Conservation (phyloP, 2,329 filamentous ascomycete genomes). For the Myriosclerotinia duriaeana region DNA sequence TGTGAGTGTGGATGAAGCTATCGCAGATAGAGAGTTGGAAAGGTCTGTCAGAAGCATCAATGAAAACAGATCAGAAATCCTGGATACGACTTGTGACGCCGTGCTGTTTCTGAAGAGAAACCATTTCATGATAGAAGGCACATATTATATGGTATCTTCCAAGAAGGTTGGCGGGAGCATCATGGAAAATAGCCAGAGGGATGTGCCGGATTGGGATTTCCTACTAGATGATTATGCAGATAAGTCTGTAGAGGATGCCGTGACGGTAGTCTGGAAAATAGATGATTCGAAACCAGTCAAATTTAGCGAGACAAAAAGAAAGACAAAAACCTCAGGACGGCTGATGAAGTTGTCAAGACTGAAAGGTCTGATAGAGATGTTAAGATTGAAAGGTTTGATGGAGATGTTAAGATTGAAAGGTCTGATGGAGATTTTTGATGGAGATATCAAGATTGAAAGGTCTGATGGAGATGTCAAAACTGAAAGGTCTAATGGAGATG, state of each 20-base stretch:
- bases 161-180: background rate
- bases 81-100: background rate
- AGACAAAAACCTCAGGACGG: too few relatives aligned
- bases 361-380: too few relatives aligned
- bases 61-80: background rate
- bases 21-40: background rate
- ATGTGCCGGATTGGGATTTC: background rate
- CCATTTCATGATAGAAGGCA: background rate
- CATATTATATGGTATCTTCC: background rate
- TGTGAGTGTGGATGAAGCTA: background rate
- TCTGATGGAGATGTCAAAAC: too few relatives aligned
- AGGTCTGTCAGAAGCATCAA: background rate
- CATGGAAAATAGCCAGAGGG: fast-evolving
- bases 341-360: too few relatives aligned
- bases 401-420: too few relatives aligned
- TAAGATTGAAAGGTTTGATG: too few relatives aligned
- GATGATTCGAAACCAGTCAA: too few relatives aligned
- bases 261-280: background rate
- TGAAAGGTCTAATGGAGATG: too few relatives aligned
- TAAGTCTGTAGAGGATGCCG: too few relatives aligned
- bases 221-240: background rate
- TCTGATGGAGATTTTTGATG: too few relatives aligned
- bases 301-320: too few relatives aligned
- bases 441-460: too few relatives aligned
- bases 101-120: background rate